These are phyloP conservation scores for Cyclanthera cordifolia DNA, from an alignment of 306 rosid species.

Conservation along the genomic window DNA sequence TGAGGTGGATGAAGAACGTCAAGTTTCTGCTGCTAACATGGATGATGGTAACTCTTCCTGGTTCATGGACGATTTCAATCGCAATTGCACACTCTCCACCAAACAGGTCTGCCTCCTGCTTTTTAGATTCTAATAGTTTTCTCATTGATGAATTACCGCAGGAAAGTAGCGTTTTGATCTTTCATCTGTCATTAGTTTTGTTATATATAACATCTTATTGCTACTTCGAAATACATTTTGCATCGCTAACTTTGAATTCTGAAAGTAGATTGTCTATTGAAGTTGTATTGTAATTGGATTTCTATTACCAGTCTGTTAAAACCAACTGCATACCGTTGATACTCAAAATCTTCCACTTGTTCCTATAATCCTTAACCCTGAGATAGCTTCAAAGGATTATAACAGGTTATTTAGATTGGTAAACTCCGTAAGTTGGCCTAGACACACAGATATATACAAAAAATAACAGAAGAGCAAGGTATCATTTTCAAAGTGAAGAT, in stretches of 20 bases:
- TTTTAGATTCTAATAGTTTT: not conserved
- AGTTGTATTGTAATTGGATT: not conserved
- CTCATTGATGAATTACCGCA: not conserved
- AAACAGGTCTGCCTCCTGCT: conserved; percentile 39
- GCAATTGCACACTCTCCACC: conserved; percentile 73
- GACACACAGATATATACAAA: too few relatives aligned
- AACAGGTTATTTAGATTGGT: too few relatives aligned
- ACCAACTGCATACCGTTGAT: not conserved
- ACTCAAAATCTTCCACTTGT: too few relatives aligned
- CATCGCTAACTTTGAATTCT: not conserved
- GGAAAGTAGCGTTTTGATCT: not conserved
- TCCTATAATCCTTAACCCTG: too few relatives aligned
- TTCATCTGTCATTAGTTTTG: not conserved
- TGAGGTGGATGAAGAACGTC: conserved; percentile 55
- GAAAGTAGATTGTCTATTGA: not conserved
- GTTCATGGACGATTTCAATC: conserved; percentile 70
- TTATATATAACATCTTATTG: not conserved
- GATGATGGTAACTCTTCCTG: conserved; percentile 31
- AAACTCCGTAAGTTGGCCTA: too few relatives aligned
- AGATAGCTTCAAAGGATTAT: too few relatives aligned
- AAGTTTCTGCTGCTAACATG: conserved; percentile 23
- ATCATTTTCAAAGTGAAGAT: too few relatives aligned
- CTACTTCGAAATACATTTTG: not conserved
- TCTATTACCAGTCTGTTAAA: not conserved
- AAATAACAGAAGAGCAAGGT: too few relatives aligned